Percentiles rank a stretch among this genome's conserved stretches.
phyloP scores from a whole-genome alignment of 1,139 yeast genomes.

The Arxiozyma telluris region DNA sequence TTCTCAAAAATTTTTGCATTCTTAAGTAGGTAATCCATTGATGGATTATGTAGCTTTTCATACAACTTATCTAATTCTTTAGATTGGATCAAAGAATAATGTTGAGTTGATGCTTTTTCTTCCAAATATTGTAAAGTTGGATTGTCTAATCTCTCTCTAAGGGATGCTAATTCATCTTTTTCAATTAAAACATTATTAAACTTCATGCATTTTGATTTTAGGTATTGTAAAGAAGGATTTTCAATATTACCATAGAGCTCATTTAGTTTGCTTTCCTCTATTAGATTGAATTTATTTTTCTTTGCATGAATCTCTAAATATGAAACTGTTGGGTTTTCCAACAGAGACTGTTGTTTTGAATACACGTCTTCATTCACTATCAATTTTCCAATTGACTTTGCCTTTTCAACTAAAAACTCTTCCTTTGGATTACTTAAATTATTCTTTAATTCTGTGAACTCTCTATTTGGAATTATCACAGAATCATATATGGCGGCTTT shows the following conservation, averaged over 20 bases:
- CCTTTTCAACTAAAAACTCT: slow-evolving; percentile 13
- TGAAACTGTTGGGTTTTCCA: slow-evolving; percentile 8
- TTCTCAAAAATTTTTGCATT: slow-evolving; percentile 9
- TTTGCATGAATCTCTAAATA: slow-evolving; percentile 26
- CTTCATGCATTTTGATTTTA: slow-evolving; percentile 1
- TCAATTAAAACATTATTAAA: background rate
- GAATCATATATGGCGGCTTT: slow-evolving; percentile 13
- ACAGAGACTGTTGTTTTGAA: slow-evolving; percentile 4
- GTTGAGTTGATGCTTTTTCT: slow-evolving; percentile 21
- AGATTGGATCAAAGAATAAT: slow-evolving; percentile 4
- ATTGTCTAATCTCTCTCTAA: slow-evolving; percentile 12
- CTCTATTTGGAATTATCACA: slow-evolving; percentile 3
- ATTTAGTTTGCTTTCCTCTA: background rate
- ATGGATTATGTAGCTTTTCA: slow-evolving; percentile 13
- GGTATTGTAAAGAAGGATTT: slow-evolving; percentile 4
- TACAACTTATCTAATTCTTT: slow-evolving; percentile 17
- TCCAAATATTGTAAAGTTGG: slow-evolving; percentile 24
- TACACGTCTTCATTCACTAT: slow-evolving; percentile 11
- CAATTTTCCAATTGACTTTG: background rate
- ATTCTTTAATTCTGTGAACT: slow-evolving; percentile 5
- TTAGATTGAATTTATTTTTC: slow-evolving; percentile 19
- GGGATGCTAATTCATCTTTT: slow-evolving; percentile 15
- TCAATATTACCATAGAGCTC: slow-evolving; percentile 2
- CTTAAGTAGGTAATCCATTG: slow-evolving; percentile 15
- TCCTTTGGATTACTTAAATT: slow-evolving; percentile 6